Conservation (phyloP, 2,329 filamentous ascomycete genomes). For the Stylonectria norvegica region DNA sequence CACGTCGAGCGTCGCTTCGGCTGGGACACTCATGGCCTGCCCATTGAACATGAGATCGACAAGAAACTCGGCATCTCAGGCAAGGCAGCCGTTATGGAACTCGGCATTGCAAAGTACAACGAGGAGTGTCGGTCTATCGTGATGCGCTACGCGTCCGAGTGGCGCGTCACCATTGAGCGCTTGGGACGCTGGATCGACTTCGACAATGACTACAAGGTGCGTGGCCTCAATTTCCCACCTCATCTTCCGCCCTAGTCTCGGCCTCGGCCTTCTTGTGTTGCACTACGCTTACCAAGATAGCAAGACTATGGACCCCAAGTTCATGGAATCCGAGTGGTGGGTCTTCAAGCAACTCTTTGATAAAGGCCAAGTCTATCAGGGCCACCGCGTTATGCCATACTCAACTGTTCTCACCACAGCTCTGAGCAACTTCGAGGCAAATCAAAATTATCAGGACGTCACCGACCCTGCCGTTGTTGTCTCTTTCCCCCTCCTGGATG, state of each 20-base stretch:
- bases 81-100: conserved; percentile 78
- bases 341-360: conserved; percentile 91
- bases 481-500: conserved; percentile 76
- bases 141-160: conserved; percentile 84
- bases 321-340: conserved; percentile 98
- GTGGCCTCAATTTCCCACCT: conserved; percentile 1
- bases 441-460: conserved; percentile 91
- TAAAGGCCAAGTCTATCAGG: conserved; percentile 85
- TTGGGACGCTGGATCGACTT: conserved; percentile 97
- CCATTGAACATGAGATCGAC: conserved; percentile 96
- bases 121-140: conserved; percentile 88
- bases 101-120: conserved; percentile 88
- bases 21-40: conserved; percentile 91
- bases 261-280: background rate
- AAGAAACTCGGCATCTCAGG: conserved; percentile 90
- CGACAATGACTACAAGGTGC: conserved; percentile 90
- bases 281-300: conserved; percentile 8
- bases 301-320: conserved; percentile 86
- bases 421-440: conserved; percentile 88
- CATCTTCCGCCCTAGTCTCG: conserved; percentile 1
- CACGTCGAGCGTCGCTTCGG: conserved; percentile 91
- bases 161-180: conserved; percentile 82
- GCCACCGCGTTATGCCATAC: conserved; percentile 91
- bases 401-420: conserved; percentile 87
- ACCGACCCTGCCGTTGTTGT: conserved; percentile 89